phyloP scores from a whole-genome alignment of 2,329 filamentous ascomycete genomes.

The Raffaelea ambrosiae region DNA sequence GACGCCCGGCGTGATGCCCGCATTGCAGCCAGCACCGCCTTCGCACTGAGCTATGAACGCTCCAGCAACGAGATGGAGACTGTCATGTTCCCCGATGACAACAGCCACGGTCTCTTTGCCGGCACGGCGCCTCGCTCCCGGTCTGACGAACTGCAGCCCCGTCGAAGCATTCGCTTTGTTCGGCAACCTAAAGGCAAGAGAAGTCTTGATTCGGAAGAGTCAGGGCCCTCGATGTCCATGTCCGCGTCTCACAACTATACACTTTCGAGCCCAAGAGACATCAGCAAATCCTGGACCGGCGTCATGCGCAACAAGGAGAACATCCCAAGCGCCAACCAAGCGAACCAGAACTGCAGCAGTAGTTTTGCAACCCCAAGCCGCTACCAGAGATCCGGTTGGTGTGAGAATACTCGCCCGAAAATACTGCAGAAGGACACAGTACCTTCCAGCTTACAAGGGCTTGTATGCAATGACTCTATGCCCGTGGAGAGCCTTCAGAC shows the following conservation, averaged over 20 bases:
- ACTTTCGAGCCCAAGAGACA: neutral
- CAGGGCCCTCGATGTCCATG: neutral
- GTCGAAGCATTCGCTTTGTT: conserved; percentile 50
- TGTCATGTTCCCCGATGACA: too few species aligned
- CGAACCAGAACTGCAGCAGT: neutral
- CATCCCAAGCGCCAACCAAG: neutral
- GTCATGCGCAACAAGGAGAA: conserved; percentile 10
- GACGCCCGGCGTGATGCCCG: conserved; percentile 51
- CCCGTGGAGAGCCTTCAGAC: too few species aligned
- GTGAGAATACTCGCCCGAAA: too few species aligned
- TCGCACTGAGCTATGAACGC: conserved; percentile 27
- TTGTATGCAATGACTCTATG: neutral
- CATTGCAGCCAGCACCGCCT: conserved; percentile 54
- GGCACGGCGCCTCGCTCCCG: neutral
- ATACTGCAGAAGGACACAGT: too few species aligned
- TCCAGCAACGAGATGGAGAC: too few species aligned
- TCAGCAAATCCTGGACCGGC: conserved; percentile 9
- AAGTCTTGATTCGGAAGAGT: neutral
- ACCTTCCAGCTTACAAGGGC: too few species aligned
- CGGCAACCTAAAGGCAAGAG: neutral
- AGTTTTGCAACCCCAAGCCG: neutral
- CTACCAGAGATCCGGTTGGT: too few species aligned
- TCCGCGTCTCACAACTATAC: neutral
- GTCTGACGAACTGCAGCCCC: conserved; percentile 23
- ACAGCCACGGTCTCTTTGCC: too few species aligned